phyloP scores from a whole-genome alignment of 176 grass and related monocot species.

The Rhynchospora pubera region DNA sequence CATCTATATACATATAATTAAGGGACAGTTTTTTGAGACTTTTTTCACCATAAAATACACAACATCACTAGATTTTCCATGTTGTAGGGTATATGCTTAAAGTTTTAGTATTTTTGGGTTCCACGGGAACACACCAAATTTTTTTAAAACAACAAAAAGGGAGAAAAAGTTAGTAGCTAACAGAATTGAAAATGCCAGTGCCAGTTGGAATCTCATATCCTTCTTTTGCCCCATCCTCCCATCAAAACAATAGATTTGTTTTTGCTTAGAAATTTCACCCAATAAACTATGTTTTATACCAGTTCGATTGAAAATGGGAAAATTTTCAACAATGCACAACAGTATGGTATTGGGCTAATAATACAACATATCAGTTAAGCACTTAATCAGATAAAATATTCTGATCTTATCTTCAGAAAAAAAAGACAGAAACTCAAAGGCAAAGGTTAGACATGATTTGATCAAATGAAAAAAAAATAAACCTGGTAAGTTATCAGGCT shows the following conservation, averaged over 20 bases:
- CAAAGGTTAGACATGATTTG: background rate
- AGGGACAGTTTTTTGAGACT: background rate
- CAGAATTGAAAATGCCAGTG: conserved; percentile 92
- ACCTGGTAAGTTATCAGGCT: conserved; percentile 86
- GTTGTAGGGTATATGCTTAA: background rate
- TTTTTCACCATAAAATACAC: background rate
- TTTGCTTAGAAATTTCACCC: background rate
- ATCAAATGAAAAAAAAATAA: conserved; percentile 11
- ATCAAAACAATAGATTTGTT: conserved; percentile 3
- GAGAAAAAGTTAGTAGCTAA: conserved; percentile 28
- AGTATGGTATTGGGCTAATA: background rate
- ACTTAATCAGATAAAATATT: background rate
- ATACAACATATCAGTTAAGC: background rate
- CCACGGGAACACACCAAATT: background rate
- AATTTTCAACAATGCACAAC: conserved; percentile 2
- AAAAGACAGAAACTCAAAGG: background rate
- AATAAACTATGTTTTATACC: background rate
- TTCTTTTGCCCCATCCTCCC: conserved; percentile 79
- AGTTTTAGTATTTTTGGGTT: background rate
- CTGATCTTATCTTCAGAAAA: conserved; percentile 2
- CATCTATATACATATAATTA: background rate
- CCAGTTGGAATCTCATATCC: conserved; percentile 87
- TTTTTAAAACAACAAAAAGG: background rate
- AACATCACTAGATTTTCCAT: background rate
- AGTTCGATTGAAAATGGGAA: background rate